Base-by-base conservation (phyloP, 2,329 filamentous ascomycete genomes). In the Cordyceps tenuipes region DNA sequence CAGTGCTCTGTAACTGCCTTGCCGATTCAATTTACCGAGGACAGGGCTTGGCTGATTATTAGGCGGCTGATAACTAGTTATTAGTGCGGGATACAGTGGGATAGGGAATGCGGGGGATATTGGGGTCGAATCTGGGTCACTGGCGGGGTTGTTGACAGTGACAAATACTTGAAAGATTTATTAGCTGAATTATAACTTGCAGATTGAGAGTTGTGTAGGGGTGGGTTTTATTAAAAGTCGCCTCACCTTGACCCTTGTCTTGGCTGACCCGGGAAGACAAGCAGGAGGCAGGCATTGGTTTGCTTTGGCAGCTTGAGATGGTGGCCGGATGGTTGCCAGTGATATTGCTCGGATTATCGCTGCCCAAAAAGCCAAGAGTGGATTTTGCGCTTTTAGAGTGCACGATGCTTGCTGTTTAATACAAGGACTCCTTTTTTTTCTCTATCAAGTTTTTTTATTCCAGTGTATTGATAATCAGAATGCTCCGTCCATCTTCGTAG, bases 401-500 rank as follows among this genome's bases (percentile, higher is more conserved):
- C 3, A 29, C 26, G 26, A 29, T 29, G 26, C 26, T 29, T 29
- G 26, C 26, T 29, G 26, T 29, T 29, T 29, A 29, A 29, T 29
- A 29, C 26, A 29, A 29, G 26, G 26, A 29, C 26, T 29, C 26
- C 26, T 29, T 3, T 29, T 29, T 29, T 29, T 29, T n/a, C 26
- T 29, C 26, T 29, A 29, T 29, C 6, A 29, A 29, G 26, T 29
- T 29, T 29, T 6, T 29, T 29, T 29, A 6, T 29, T 29, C 26
- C 26, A 29, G 26, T 29, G 26, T 29, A 29, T 29, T 6, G 26
- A 29, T 29, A 29, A 29, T 29, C 26, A 29, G 26, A 29, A 29
- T 29, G 6, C 48, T 31, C 54, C 57, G 29, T 70, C 66, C 52
- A 73, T 70, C 59, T 65, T 73, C 21, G 72, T 75, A 23, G 49